Conservation (phyloP, 108 stramenopile species). For the Ochromonas danica region DNA sequence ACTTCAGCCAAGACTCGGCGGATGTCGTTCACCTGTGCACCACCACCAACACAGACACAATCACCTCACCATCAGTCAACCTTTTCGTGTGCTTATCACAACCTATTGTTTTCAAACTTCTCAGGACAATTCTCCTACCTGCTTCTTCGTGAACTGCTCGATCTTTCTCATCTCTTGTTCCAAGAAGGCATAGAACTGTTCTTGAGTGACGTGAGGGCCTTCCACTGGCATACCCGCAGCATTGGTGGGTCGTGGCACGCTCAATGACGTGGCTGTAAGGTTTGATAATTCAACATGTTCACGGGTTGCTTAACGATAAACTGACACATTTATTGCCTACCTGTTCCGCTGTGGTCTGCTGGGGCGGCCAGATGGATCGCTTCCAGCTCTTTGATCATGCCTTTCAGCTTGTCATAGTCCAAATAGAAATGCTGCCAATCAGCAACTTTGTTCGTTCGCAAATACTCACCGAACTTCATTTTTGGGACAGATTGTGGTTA, state of each 20-base stretch:
- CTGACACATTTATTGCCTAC: too few species aligned
- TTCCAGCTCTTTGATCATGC: conserved; percentile 31
- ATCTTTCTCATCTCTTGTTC: conserved; percentile 81
- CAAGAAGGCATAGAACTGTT: conserved; percentile 72
- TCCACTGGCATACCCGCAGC: conserved; percentile 42
- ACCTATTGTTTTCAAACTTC: too few species aligned
- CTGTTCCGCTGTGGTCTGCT: background rate
- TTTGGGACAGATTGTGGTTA: background rate
- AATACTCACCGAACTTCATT: conserved; percentile 51
- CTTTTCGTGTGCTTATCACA: too few species aligned
- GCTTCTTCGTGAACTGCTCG: conserved; percentile 72
- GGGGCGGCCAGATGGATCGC: background rate
- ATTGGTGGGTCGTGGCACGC: conserved; percentile 37
- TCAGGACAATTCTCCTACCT: too few species aligned
- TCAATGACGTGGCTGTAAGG: background rate
- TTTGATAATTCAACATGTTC: too few species aligned
- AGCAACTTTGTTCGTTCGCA: conserved; percentile 32
- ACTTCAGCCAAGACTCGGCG: background rate
- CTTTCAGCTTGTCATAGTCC: conserved; percentile 47
- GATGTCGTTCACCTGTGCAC: background rate
- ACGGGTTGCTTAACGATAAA: too few species aligned
- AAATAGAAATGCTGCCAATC: conserved; percentile 45
- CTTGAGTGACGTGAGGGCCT: conserved; percentile 68
- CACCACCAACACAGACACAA: too few species aligned
- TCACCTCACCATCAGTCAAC: too few species aligned